A percentile compares a stretch with the other conserved stretches of the same genome.
Evolutionary conservation across 1,139 yeast genomes (phyloP).

Genomic region (Blastobotrys petasosporus): DNA sequence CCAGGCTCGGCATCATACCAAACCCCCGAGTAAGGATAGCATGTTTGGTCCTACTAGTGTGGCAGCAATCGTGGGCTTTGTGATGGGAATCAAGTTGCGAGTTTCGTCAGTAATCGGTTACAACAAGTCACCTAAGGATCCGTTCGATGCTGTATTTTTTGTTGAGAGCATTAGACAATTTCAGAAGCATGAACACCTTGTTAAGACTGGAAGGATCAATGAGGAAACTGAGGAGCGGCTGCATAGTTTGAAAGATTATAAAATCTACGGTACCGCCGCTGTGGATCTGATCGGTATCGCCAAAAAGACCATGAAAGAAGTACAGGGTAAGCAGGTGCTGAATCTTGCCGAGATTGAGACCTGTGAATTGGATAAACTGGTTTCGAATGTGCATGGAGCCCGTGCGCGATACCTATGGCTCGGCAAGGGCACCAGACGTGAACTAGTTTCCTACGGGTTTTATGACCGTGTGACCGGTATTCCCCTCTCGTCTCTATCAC

Average conservation of each 20-base stretch:
- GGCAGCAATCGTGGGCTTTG: conserved; percentile 59
- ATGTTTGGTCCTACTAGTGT: conserved; percentile 61
- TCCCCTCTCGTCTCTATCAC: conserved; percentile 23
- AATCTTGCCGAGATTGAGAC: conserved; percentile 46
- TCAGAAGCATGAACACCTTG: conserved; percentile 61
- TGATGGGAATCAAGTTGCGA: conserved; percentile 61
- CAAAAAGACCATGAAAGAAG: conserved; percentile 69
- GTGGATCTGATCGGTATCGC: conserved; percentile 60
- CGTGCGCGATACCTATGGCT: conserved; percentile 47
- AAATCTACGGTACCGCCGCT: conserved; percentile 17
- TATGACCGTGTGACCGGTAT: conserved; percentile 19
- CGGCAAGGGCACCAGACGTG: conserved; percentile 37
- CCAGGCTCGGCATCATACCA: conserved; percentile 47
- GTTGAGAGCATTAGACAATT: conserved; percentile 56
- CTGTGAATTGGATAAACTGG: conserved; percentile 42
- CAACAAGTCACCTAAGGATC: conserved; percentile 80
- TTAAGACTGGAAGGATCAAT: conserved; percentile 56
- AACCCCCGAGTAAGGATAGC: conserved; percentile 44
- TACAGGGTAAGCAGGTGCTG: conserved; percentile 41
- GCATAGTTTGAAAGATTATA: conserved; percentile 52
- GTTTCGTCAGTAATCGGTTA: conserved; percentile 56
- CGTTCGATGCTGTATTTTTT: conserved; percentile 67
- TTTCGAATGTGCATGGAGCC: conserved; percentile 41
- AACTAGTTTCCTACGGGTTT: conserved; percentile 7
- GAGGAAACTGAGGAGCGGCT: conserved; percentile 56